phyloP scores from a whole-genome alignment of 106 monocot genomes.

The Vanilla planifolia region DNA sequence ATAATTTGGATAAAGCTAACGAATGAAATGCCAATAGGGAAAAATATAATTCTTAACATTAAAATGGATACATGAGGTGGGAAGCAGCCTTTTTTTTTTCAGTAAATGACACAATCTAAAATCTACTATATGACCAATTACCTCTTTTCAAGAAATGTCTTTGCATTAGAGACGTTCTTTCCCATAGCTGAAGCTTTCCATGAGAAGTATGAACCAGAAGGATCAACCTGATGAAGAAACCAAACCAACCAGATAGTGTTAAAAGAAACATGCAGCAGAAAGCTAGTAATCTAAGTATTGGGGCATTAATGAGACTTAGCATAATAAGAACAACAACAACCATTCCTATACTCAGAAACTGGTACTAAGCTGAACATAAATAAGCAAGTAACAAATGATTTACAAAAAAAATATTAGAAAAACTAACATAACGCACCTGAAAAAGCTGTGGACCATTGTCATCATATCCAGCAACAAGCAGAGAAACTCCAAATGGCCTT shows the following conservation, averaged over 20 bases:
- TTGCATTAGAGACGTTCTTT: slow-evolving; percentile 98
- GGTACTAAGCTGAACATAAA: not conserved
- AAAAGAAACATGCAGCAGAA: not conserved
- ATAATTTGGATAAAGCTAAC: too few relatives aligned
- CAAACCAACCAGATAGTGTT: not conserved
- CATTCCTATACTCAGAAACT: too few relatives aligned
- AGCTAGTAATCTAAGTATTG: too few relatives aligned
- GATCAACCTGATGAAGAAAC: slow-evolving; percentile 92
- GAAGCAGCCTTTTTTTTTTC: too few relatives aligned
- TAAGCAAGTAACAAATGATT: not conserved
- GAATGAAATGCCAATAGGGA: too few relatives aligned
- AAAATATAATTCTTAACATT: too few relatives aligned
- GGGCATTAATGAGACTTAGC: too few relatives aligned
- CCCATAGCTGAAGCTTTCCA: slow-evolving; percentile 99
- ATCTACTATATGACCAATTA: too few relatives aligned
- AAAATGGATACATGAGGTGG: too few relatives aligned
- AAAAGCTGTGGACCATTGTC: slow-evolving; percentile 89
- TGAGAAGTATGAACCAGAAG: slow-evolving; percentile 97
- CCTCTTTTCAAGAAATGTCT: slow-evolving; percentile 98
- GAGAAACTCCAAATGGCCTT: slow-evolving; percentile 92
- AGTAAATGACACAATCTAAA: too few relatives aligned
- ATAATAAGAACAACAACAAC: too few relatives aligned
- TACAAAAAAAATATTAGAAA: not conserved
- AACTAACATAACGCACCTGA: slow-evolving; percentile 41
- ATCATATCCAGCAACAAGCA: slow-evolving; percentile 91